Base-by-base conservation (phyloP, 176 grass and related monocot species). In the Themeda triandra region DNA sequence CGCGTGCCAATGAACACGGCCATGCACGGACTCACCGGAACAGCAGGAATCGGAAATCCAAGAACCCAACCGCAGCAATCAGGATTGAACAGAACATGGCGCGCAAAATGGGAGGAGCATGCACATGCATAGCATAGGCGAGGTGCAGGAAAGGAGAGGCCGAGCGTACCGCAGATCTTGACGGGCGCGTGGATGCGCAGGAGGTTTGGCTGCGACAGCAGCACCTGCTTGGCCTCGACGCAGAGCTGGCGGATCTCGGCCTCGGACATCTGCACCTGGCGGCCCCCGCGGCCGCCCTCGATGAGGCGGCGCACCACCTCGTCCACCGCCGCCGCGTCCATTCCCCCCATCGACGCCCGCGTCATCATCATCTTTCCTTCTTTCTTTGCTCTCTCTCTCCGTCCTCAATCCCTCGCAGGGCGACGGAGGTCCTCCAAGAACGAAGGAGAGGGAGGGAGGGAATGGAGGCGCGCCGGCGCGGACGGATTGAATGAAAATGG, bases 191-290 rank as follows among this genome's bases (percentile, higher is more conserved):
- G 71, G n/a, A 97, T 46, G 23, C 58, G 23, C 17, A 75, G 10
- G 73, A 54, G 48, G 69, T 83, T 92, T 6, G 95, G 90, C 92
- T 97, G 88, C 60, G 92, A 83, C 65, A 97, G 88, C n/a, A 97
- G 81, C 67, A 92, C 92, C 75, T 86, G 85, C 74, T 94, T 97
- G 9, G 90, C 95, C 69, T 94, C 92, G 28, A 97, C 92, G 87
- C 94, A 97, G 53, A 97, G 94, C 82, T 92, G 90, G 32, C 95
- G 90, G 80, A 97, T 97, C 92, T 94, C 95, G 74, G 90, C 84
- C 91, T 97, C 95, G n/a, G 92, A 97, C 36, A 97, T 63, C 84
- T 90, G 86, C 45, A 97, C 95, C 95, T 94, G 95, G 39, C 76
- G 82, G 21, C 90, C 88, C 13, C 71, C 74, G 54, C 92, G 84